Evolutionary conservation across 208 protist genomes (phyloP).

Genomic region (Herpetomonas tarakana): DNA sequence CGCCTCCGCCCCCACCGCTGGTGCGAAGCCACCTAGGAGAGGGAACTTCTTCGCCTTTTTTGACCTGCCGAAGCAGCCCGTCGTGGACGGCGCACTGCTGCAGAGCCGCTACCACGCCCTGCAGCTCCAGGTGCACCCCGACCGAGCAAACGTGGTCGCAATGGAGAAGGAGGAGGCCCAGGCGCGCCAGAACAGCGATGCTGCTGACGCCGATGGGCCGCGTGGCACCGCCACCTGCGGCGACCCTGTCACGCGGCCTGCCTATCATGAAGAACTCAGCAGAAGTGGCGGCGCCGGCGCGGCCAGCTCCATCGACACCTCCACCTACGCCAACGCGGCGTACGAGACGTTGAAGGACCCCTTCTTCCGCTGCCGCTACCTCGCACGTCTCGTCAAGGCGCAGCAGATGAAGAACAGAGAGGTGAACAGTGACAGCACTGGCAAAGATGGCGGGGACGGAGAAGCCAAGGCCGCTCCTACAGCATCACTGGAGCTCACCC

Average conservation of each 20-base stretch:
- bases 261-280: not conserved
- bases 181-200: not conserved
- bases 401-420: constrained; percentile 32
- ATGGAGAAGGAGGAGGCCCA: not conserved
- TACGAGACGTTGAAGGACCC: constrained; percentile 76
- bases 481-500: constrained; percentile 36
- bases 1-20: not conserved
- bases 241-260: not conserved
- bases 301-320: constrained; percentile 27
- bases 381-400: constrained; percentile 46
- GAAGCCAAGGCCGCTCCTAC: too few relatives aligned
- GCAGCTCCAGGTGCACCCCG: constrained; percentile 76
- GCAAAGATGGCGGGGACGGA: too few relatives aligned
- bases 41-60: constrained; percentile 84
- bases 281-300: not conserved
- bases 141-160: constrained; percentile 26
- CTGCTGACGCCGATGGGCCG: not conserved
- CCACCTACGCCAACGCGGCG: constrained; percentile 70
- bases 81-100: constrained; percentile 44
- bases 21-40: constrained; percentile 5
- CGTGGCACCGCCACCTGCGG: too few relatives aligned
- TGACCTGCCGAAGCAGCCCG: constrained; percentile 35
- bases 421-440: not conserved
- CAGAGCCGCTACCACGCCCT: constrained; percentile 75
- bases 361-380: constrained; percentile 76